Conservation (phyloP, 2,329 filamentous ascomycete genomes). For the Byssoonygena ceratinophila region DNA sequence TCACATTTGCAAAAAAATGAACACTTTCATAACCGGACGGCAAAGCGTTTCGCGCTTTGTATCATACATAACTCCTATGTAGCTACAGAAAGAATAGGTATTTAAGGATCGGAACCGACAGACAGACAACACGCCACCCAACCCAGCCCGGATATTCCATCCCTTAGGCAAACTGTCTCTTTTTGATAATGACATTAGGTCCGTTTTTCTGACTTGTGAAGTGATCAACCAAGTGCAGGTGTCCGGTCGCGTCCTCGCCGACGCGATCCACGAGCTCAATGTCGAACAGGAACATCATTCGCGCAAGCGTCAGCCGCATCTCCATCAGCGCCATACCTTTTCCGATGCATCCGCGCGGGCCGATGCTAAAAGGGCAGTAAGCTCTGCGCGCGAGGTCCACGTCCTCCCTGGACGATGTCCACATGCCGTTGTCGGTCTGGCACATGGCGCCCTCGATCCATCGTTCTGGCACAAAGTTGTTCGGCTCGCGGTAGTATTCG, state of each 20-base stretch:
- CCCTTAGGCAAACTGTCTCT: constrained; percentile 9
- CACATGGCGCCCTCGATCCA: constrained; percentile 25
- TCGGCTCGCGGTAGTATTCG: constrained; percentile 26
- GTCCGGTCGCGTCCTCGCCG: constrained; percentile 14
- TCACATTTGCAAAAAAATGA: no score
- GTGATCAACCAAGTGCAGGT: constrained; percentile 17
- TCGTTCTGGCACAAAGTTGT: constrained; percentile 27
- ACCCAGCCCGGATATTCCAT: neutral
- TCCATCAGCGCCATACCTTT: constrained; percentile 39
- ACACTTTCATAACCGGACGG: no score
- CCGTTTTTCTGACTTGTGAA: constrained; percentile 18
- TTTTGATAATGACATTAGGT: constrained; percentile 16
- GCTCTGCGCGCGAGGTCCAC: constrained; percentile 39
- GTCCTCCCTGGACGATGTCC: constrained; percentile 15
- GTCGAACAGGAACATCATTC: constrained; percentile 34
- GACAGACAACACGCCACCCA: neutral
- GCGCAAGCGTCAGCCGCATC: constrained; percentile 33
- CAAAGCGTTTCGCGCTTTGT: no score
- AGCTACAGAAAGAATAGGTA: neutral
- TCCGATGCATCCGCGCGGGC: constrained; percentile 36
- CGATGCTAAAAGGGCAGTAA: constrained; percentile 30
- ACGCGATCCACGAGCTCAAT: constrained; percentile 20
- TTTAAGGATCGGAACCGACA: neutral
- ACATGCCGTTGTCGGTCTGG: constrained; percentile 13
- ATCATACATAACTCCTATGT: no score